Base-by-base conservation (phyloP, 2,329 filamentous ascomycete species). In the Simplicillium sp. region DNA sequence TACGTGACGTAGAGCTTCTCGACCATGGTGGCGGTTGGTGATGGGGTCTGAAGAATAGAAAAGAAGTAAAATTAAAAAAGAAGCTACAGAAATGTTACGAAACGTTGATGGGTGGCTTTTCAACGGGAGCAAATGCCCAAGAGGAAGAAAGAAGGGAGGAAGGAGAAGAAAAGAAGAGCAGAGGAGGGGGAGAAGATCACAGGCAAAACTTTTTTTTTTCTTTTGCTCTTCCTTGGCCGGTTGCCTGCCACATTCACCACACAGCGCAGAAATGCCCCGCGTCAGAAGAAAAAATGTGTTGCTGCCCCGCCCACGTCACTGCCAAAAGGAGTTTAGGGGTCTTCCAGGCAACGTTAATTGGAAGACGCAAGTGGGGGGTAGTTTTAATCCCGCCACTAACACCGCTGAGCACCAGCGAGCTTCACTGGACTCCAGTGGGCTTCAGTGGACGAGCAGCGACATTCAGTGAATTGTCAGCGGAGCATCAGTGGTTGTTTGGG, bases 1-100 rank as follows among this genome's bases (percentile, higher is more conserved):
- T 94, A 94, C 53, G 86, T 92, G 60, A 92, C 80, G 69, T 90
- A 94, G 61, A 88, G 65, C 64, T 94, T 94, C 65, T 90, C 74
- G 50, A 84, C 76, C 84, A 89, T 89, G 45, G 69, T 82, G 65
- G 54, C 47, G 49, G 45, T 41, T 44, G 44, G 43, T 37, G 36
- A 18, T 20, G 39, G 39, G 29, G 16, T 15, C 37, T 38, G 13
- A 42, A 38, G 45, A 46, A 28, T 31, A 44, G n/a, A n/a, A 38
- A 42, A 34, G 36, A 25, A 40, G 31, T 34, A 37, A 37, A 29
- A 25, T 38, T 42, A 36, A 20, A 34, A 25, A 14, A 17, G 32
- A 28, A 12, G 2, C 28, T 16, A 37, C 18, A 15, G 29, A n/a
- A n/a, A 40, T 17, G 17, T 37, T 14, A 32, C 11, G 32, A n/a